These are phyloP conservation scores for Asterionellopsis glacialis DNA, from an alignment of 108 stramenopile genomes.

Conservation along the genomic window DNA sequence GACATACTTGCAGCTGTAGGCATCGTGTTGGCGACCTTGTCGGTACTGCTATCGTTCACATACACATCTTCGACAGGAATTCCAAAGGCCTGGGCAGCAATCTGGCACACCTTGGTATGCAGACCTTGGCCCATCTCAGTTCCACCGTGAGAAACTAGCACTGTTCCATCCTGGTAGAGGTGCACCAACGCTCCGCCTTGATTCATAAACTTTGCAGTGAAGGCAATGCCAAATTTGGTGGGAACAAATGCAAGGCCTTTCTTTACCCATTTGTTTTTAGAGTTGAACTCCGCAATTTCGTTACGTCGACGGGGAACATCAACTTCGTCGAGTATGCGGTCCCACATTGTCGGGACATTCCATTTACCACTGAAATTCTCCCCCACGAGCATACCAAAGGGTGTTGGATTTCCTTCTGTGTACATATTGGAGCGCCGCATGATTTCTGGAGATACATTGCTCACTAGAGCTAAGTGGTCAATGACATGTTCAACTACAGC, in stretches of 20 bases:
- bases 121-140: slow-evolving; percentile 97
- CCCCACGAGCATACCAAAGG: slow-evolving; percentile 81
- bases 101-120: slow-evolving; percentile 92
- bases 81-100: slow-evolving; percentile 90
- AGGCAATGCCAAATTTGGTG: slow-evolving; percentile 93
- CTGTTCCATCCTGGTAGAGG: slow-evolving; percentile 90
- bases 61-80: slow-evolving; percentile 81
- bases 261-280: slow-evolving; percentile 79
- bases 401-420: slow-evolving; percentile 64
- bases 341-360: slow-evolving; percentile 84
- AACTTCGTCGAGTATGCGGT: slow-evolving; percentile 51
- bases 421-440: slow-evolving; percentile 84
- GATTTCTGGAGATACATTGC: slow-evolving; percentile 47
- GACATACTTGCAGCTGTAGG: slow-evolving; percentile 91
- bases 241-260: slow-evolving; percentile 80
- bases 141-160: slow-evolving; percentile 90
- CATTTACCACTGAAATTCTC: slow-evolving; percentile 61
- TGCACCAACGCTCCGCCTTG: slow-evolving; percentile 94
- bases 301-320: slow-evolving; percentile 55
- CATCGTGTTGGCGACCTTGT: slow-evolving; percentile 87
- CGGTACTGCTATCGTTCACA: slow-evolving; percentile 89
- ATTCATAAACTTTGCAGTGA: slow-evolving; percentile 85
- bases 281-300: slow-evolving; percentile 77
- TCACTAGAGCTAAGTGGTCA: slow-evolving; percentile 80
- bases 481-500: slow-evolving; percentile 82